phyloP scores from a whole-genome alignment of 352 stramenopile genomes.

The Phytophthora aleatoria region DNA sequence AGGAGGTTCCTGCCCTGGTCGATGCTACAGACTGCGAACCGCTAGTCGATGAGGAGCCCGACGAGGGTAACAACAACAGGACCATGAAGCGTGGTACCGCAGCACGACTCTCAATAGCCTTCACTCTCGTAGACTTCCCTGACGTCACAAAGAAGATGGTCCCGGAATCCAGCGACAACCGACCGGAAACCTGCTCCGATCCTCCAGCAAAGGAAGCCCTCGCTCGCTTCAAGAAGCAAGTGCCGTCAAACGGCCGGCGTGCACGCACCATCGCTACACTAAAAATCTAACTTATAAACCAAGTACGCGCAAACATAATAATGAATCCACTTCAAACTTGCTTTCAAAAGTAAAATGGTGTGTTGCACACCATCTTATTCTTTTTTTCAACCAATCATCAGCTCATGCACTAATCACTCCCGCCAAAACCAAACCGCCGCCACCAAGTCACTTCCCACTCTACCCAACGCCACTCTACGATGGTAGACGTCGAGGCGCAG shows the following conservation, averaged over 20 bases:
- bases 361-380: slow-evolving; percentile 14
- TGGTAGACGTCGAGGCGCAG: slow-evolving; percentile 32
- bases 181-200: slow-evolving; percentile 7
- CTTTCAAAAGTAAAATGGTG: not conserved
- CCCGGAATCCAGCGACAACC: slow-evolving; percentile 29
- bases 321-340: slow-evolving; percentile 2
- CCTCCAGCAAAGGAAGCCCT: slow-evolving; percentile 32
- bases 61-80: slow-evolving; percentile 33
- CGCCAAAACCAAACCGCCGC: slow-evolving; percentile 10
- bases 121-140: slow-evolving; percentile 18
- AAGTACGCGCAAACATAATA: too few relatives aligned
- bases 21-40: slow-evolving; percentile 23
- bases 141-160: slow-evolving; percentile 12
- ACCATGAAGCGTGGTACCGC: not conserved
- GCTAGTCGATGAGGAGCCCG: slow-evolving; percentile 10
- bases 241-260: slow-evolving; percentile 48
- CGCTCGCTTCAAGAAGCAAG: slow-evolving; percentile 55
- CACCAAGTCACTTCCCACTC: slow-evolving; percentile 4
- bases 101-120: slow-evolving; percentile 15
- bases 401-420: slow-evolving; percentile 8
- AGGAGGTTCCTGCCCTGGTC: slow-evolving; percentile 7
- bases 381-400: slow-evolving; percentile 30
- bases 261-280: slow-evolving; percentile 6
- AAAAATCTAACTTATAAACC: slow-evolving; percentile 17
- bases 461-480: slow-evolving; percentile 1